phyloP scores from a whole-genome alignment of 352 stramenopile genomes.

The Phytophthora colocasiae region DNA sequence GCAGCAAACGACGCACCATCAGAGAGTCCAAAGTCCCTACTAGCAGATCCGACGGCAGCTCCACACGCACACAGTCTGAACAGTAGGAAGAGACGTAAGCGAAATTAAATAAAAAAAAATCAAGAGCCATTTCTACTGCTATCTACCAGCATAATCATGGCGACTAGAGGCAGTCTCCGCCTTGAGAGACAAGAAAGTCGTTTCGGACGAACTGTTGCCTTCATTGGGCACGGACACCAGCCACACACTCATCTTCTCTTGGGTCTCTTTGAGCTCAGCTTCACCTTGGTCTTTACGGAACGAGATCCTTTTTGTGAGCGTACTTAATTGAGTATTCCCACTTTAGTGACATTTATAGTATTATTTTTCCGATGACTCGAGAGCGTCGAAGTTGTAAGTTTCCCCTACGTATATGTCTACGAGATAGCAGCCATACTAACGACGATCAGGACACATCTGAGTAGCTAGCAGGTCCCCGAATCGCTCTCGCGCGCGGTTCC shows the following conservation, averaged over 20 bases:
- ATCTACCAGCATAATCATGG: slow-evolving; percentile 79
- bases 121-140: slow-evolving; percentile 2
- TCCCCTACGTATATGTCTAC: background rate
- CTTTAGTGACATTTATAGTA: slow-evolving; percentile 19
- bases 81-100: slow-evolving; percentile 7
- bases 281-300: slow-evolving; percentile 22
- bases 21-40: slow-evolving; percentile 98
- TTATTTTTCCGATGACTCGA: slow-evolving; percentile 10
- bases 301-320: slow-evolving; percentile 40
- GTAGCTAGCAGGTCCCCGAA: slow-evolving; percentile 36
- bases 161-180: slow-evolving; percentile 82
- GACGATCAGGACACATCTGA: slow-evolving; percentile 29
- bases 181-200: slow-evolving; percentile 88
- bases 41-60: slow-evolving; percentile 94
- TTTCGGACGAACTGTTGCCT: slow-evolving; percentile 79
- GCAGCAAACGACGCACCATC: slow-evolving; percentile 76
- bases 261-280: slow-evolving; percentile 8
- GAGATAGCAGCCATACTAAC: slow-evolving; percentile 22
- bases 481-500: slow-evolving; percentile 20
- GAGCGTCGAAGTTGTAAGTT: slow-evolving; percentile 31
- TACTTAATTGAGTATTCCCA: slow-evolving; percentile 11
- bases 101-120: background rate
- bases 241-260: slow-evolving; percentile 63
- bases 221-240: slow-evolving; percentile 89
- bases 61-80: slow-evolving; percentile 82